Percentiles rank a stretch among this genome's conserved stretches.
Conservation (phyloP, 225 moss, liverwort and hornwort species). For the Physcomitrellopsis africana region DNA sequence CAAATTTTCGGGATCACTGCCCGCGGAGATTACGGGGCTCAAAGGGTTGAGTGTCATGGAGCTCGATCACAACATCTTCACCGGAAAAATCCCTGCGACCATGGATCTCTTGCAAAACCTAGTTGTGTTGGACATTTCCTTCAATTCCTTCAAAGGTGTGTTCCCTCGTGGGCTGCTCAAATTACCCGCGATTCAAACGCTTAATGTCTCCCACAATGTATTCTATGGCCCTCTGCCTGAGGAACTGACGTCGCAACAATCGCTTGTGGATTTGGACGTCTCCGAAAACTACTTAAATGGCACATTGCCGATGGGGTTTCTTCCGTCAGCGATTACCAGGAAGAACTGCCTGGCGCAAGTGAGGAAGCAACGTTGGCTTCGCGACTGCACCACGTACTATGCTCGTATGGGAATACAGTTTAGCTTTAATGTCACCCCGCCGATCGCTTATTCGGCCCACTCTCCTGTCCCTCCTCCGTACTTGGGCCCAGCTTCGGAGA, state of each 20-base stretch:
- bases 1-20: slow-evolving; percentile 52
- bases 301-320: slow-evolving; percentile 53
- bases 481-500: slow-evolving; percentile 29
- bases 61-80: slow-evolving; percentile 49
- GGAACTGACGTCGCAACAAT: slow-evolving; percentile 36
- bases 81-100: slow-evolving; percentile 39
- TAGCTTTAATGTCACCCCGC: slow-evolving; percentile 48
- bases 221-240: slow-evolving; percentile 55
- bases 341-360: slow-evolving; percentile 55
- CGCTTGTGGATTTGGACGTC: slow-evolving; percentile 24
- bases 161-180: slow-evolving; percentile 42
- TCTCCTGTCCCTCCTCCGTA: slow-evolving; percentile 27
- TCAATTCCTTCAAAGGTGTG: slow-evolving; percentile 50
- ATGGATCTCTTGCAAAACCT: slow-evolving; percentile 50
- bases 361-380: slow-evolving; percentile 42
- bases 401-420: slow-evolving; percentile 45
- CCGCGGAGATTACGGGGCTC: slow-evolving; percentile 49
- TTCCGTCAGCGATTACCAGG: slow-evolving; percentile 30
- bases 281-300: slow-evolving; percentile 48
- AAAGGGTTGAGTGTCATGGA: slow-evolving; percentile 34
- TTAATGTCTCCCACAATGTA: slow-evolving; percentile 65
- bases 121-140: slow-evolving; percentile 51
- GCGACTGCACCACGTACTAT: slow-evolving; percentile 45
- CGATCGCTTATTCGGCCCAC: slow-evolving; percentile 5
- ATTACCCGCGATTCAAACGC: slow-evolving; percentile 38